Evolutionary conservation across 495 filamentous ascomycete species (phyloP).

Genomic region (Penicillium diatomitis): DNA sequence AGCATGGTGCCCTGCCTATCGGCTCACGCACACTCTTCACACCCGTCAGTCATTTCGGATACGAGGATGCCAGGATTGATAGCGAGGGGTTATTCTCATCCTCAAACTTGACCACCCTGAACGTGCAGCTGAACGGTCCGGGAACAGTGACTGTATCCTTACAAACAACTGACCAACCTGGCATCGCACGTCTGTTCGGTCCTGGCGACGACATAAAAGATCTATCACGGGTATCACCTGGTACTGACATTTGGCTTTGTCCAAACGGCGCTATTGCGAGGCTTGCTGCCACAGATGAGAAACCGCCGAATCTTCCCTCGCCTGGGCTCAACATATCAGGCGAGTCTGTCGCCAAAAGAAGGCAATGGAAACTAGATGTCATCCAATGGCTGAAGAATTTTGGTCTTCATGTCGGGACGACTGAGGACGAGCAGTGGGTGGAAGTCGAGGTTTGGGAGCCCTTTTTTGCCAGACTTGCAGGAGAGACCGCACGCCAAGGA

Average conservation of each 20-base stretch:
- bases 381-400: constrained; percentile 34
- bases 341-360: constrained; percentile 11
- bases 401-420: constrained; percentile 25
- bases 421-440: constrained; percentile 34
- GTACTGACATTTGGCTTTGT: constrained; percentile 41
- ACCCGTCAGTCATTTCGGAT: constrained; percentile 21
- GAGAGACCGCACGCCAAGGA: constrained; percentile 26
- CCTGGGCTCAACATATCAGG: constrained; percentile 11
- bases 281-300: constrained; percentile 23
- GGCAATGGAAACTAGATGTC: constrained; percentile 32
- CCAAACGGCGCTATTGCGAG: constrained; percentile 41
- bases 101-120: constrained; percentile 30
- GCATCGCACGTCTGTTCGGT: constrained; percentile 26
- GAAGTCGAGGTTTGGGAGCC: constrained; percentile 41
- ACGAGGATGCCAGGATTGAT: constrained; percentile 21
- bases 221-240: constrained; percentile 14
- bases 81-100: constrained; percentile 22
- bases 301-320: constrained; percentile 12
- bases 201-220: constrained; percentile 15
- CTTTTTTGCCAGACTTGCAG: constrained; percentile 35
- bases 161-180: constrained; percentile 30
- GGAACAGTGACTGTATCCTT: constrained; percentile 32
- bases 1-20: constrained; percentile 31
- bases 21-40: constrained; percentile 39
- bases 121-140: constrained; percentile 28